Percentiles rank a stretch among this genome's conserved stretches.
phyloP scores from a whole-genome alignment of 1,284 basidiomycete species.

The Heterobasidion annosum region DNA sequence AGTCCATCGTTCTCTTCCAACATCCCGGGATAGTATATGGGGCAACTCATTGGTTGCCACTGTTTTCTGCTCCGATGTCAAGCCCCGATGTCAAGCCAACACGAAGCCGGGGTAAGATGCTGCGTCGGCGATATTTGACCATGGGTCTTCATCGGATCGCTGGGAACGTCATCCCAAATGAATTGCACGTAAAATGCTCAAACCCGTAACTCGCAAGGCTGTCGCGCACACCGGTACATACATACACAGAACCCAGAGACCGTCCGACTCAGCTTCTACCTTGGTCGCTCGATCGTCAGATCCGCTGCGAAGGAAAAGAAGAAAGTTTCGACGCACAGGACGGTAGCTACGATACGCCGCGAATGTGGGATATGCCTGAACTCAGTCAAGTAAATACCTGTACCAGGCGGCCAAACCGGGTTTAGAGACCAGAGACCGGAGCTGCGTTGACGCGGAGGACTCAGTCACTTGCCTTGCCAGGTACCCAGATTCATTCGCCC shows the following conservation, averaged over 20 bases:
- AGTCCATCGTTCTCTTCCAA: too few species aligned
- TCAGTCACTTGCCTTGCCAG: constrained; percentile 65
- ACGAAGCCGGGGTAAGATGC: neutral
- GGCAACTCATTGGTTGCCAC: neutral
- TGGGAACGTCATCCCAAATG: too few species aligned
- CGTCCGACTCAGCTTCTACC: too few species aligned
- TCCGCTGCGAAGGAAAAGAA: neutral
- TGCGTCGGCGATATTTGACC: neutral
- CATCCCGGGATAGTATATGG: neutral
- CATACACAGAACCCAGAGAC: too few species aligned
- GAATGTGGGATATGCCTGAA: constrained; percentile 64
- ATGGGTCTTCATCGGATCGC: too few species aligned
- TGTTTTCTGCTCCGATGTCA: neutral
- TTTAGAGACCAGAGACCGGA: neutral
- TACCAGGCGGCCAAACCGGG: neutral
- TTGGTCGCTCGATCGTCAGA: neutral
- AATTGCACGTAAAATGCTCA: too few species aligned
- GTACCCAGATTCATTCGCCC: constrained; percentile 80
- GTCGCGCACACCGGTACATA: too few species aligned
- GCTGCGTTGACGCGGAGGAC: neutral
- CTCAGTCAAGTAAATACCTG: constrained; percentile 79
- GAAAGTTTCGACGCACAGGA: constrained; percentile 43
- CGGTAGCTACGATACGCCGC: constrained; percentile 73
- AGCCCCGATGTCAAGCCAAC: neutral
- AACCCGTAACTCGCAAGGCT: too few species aligned